phyloP scores from a whole-genome alignment of 768 basidiomycete genomes.

The Trametes meyenii region DNA sequence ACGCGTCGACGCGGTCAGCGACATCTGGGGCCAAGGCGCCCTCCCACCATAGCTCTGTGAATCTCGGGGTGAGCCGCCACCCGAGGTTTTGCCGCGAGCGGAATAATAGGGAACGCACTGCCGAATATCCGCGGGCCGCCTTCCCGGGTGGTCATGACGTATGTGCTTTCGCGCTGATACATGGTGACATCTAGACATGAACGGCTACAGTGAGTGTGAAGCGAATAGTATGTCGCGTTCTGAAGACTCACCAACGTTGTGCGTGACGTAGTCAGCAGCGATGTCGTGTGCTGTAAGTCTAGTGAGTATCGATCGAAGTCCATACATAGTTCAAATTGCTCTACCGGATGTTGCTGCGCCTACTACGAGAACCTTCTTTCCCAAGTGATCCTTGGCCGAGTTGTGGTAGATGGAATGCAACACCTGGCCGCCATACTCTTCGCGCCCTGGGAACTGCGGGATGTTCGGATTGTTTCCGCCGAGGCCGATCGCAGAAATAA shows the following conservation, averaged over 20 bases:
- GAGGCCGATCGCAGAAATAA: constrained; percentile 45
- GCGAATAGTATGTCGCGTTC: not conserved
- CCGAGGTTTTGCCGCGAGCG: not conserved
- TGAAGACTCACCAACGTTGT: constrained; percentile 46
- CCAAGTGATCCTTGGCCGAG: constrained; percentile 55
- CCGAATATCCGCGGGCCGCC: constrained; percentile 38
- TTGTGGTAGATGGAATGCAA: constrained; percentile 62
- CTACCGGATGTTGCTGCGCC: constrained; percentile 65
- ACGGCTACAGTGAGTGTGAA: not conserved
- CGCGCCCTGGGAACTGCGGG: constrained; percentile 43
- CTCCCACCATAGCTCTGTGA: constrained; percentile 44
- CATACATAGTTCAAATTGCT: not conserved
- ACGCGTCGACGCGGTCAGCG: constrained; percentile 57
- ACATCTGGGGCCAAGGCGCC: constrained; percentile 50
- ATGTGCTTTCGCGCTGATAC: constrained; percentile 57
- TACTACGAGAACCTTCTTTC: constrained; percentile 73
- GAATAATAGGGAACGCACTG: constrained; percentile 27
- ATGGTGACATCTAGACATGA: constrained; percentile 52
- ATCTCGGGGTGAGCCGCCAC: too few species aligned
- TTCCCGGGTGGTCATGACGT: constrained; percentile 45
- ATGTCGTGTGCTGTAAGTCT: constrained; percentile 47
- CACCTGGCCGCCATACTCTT: constrained; percentile 62
- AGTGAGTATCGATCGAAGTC: not conserved
- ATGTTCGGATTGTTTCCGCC: constrained; percentile 43
- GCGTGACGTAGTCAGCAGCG: constrained; percentile 45